Conservation (phyloP, 208 protist species). For the Trypanosoma scelopori region DNA sequence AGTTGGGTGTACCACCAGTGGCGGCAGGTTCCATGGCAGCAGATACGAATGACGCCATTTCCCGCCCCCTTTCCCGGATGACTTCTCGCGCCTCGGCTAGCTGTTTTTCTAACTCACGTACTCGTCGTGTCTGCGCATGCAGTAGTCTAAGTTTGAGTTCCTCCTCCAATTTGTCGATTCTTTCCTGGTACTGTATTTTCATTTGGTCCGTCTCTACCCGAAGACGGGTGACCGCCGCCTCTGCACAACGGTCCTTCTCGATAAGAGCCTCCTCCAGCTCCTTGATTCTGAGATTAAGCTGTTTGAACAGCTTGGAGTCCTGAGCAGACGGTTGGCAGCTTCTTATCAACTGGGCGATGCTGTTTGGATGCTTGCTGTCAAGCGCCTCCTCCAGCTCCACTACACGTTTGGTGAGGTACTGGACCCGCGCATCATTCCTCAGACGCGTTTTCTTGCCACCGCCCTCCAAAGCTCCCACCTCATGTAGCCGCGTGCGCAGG, state of each 20-base stretch:
- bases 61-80: slow-evolving; percentile 14
- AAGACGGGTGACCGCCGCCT: slow-evolving; percentile 49
- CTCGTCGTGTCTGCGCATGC: slow-evolving; percentile 28
- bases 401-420: slow-evolving; percentile 36
- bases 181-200: slow-evolving; percentile 56
- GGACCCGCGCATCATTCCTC: slow-evolving; percentile 27
- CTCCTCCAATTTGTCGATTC: slow-evolving; percentile 41
- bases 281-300: slow-evolving; percentile 44
- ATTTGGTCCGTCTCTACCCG: slow-evolving; percentile 59
- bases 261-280: slow-evolving; percentile 54
- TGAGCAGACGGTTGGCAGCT: slow-evolving; percentile 44
- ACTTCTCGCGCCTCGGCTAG: slow-evolving; percentile 23
- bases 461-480: slow-evolving; percentile 12
- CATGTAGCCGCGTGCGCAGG: slow-evolving; percentile 30
- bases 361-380: slow-evolving; percentile 46
- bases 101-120: slow-evolving; percentile 35
- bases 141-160: slow-evolving; percentile 32
- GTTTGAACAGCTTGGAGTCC: slow-evolving; percentile 47
- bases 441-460: slow-evolving; percentile 8
- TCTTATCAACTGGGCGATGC: slow-evolving; percentile 61
- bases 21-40: neutral
- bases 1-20: no score
- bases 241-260: slow-evolving; percentile 69
- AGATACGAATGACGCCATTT: neutral
- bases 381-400: slow-evolving; percentile 48